phyloP scores from a whole-genome alignment of 768 basidiomycete species.

The Saitozyma podzolica region DNA sequence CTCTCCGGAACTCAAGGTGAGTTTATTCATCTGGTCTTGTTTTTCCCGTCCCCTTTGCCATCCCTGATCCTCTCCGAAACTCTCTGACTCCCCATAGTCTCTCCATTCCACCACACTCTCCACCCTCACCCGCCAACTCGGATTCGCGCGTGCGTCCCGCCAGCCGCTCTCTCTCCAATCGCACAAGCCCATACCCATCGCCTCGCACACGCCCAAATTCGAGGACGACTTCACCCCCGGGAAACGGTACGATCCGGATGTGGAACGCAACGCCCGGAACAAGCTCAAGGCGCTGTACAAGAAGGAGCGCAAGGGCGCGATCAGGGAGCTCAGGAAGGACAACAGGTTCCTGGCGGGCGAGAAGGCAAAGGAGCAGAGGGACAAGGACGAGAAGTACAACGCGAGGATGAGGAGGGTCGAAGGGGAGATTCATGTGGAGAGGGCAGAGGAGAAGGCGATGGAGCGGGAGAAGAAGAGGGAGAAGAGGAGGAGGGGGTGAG shows the following conservation, averaged over 20 bases:
- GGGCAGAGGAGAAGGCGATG: slow-evolving; percentile 92
- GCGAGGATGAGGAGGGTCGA: slow-evolving; percentile 77
- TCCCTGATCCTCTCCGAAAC: no score
- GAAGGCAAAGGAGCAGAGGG: slow-evolving; percentile 76
- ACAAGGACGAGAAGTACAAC: slow-evolving; percentile 79
- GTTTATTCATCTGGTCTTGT: slow-evolving; percentile 18
- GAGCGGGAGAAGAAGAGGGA: slow-evolving; percentile 57
- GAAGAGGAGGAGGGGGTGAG: slow-evolving; percentile 11
- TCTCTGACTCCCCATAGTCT: slow-evolving; percentile 53
- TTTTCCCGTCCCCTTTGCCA: background rate
- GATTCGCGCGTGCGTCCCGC: slow-evolving; percentile 70
- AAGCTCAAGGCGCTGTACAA: slow-evolving; percentile 88
- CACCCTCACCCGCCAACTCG: slow-evolving; percentile 64
- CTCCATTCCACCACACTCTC: slow-evolving; percentile 58
- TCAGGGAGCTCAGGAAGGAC: slow-evolving; percentile 93
- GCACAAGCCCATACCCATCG: slow-evolving; percentile 94
- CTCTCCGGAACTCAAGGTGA: slow-evolving; percentile 63
- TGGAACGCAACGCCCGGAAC: slow-evolving; percentile 78
- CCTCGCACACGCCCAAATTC: slow-evolving; percentile 91
- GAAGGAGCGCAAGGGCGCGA: slow-evolving; percentile 94
- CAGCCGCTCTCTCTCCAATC: slow-evolving; percentile 78
- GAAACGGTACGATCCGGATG: slow-evolving; percentile 77
- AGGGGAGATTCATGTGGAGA: slow-evolving; percentile 67
- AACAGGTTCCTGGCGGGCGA: slow-evolving; percentile 87
- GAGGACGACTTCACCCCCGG: slow-evolving; percentile 58